phyloP scores from a whole-genome alignment of 2,329 filamentous ascomycete species.

The Cyclaneusma minus region DNA sequence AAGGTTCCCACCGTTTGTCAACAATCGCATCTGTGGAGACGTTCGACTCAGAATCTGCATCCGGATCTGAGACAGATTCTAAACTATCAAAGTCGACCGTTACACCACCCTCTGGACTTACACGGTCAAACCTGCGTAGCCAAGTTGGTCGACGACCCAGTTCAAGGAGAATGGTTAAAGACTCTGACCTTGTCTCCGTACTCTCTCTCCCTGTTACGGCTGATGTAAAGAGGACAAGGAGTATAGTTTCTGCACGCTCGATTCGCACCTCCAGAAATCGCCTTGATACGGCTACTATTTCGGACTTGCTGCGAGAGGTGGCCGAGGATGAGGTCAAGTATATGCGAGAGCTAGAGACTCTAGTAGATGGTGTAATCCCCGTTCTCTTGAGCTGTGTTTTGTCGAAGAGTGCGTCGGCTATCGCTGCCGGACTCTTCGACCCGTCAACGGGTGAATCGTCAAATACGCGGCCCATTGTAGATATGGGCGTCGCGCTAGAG shows the following conservation, averaged over 20 bases:
- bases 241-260: constrained; percentile 62
- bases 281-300: constrained; percentile 50
- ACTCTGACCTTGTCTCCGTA: constrained; percentile 88
- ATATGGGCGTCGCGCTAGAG: constrained; percentile 85
- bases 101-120: constrained; percentile 17
- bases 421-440: constrained; percentile 53
- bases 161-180: constrained; percentile 65
- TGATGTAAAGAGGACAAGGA: constrained; percentile 43
- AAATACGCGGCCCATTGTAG: constrained; percentile 73
- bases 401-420: constrained; percentile 48
- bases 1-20: constrained; percentile 11
- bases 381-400: constrained; percentile 78
- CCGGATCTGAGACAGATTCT: constrained; percentile 7
- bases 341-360: constrained; percentile 74
- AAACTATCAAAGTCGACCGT: constrained; percentile 22
- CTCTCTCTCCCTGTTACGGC: constrained; percentile 55
- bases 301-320: constrained; percentile 68
- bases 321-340: constrained; percentile 76
- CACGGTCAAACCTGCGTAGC: constrained; percentile 18
- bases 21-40: constrained; percentile 17
- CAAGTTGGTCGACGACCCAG: constrained; percentile 42
- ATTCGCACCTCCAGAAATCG: constrained; percentile 58
- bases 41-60: constrained; percentile 9
- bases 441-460: constrained; percentile 35
- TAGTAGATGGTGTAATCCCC: constrained; percentile 90